A percentile compares a stretch with the other conserved stretches of the same genome.
Evolutionary conservation across 306 rosid genomes (phyloP).

Genomic region (Sesbania bispinosa): DNA sequence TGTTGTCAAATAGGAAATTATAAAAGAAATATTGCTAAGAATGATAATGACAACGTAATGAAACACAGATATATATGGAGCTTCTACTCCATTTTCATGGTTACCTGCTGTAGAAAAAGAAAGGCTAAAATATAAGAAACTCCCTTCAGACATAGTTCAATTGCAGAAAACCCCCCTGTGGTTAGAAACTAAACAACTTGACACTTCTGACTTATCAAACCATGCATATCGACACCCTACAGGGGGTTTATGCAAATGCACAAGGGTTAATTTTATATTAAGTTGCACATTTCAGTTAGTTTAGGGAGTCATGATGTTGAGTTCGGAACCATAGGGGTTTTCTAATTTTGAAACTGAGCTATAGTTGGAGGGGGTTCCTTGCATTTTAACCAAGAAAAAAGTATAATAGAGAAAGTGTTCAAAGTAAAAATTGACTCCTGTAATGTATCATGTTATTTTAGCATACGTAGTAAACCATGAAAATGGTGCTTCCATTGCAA

Average conservation of each 20-base stretch:
- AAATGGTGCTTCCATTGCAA: not conserved
- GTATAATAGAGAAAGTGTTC: not conserved
- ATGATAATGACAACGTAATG: not conserved
- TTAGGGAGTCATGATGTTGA: not conserved
- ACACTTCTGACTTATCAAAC: not conserved
- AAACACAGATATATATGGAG: not conserved
- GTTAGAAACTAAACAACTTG: not conserved
- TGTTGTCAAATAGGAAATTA: not conserved
- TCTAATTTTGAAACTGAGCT: not conserved
- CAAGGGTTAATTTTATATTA: not conserved
- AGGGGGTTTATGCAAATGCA: not conserved
- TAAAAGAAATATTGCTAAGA: not conserved
- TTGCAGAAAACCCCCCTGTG: not conserved
- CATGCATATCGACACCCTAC: not conserved
- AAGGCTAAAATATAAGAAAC: slow-evolving; percentile 5
- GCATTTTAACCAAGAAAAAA: slow-evolving; percentile 9
- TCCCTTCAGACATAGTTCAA: not conserved
- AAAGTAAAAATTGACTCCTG: not conserved
- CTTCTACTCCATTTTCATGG: slow-evolving; percentile 2
- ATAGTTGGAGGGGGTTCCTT: not conserved
- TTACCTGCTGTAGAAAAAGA: not conserved
- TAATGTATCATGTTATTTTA: not conserved
- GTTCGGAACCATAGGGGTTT: not conserved
- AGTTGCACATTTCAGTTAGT: not conserved
- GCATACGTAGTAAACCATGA: not conserved